A percentile compares a stretch with the other conserved stretches of the same genome.
These are phyloP conservation scores for Coccomyxa sp. DNA, from an alignment of 139 green algal genomes.

Conservation along the genomic window DNA sequence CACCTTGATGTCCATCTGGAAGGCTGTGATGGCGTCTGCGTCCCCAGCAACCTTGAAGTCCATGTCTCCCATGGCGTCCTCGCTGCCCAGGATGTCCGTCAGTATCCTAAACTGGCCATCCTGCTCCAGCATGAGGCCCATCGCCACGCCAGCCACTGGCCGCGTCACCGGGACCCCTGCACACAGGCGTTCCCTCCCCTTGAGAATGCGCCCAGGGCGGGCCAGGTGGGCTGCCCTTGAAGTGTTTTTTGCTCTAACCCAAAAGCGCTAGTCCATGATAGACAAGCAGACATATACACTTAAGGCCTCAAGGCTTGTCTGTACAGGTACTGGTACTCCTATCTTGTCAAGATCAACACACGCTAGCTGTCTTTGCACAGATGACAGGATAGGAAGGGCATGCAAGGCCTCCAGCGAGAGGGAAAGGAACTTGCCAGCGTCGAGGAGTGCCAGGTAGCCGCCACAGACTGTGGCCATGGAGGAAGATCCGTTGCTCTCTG, in stretches of 20 bases:
- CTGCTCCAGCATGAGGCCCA: conserved; percentile 93
- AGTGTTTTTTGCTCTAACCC: too few species aligned
- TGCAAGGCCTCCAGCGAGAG: background rate
- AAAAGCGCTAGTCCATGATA: too few species aligned
- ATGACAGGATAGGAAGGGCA: too few species aligned
- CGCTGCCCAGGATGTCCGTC: conserved; percentile 90
- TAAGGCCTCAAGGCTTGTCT: too few species aligned
- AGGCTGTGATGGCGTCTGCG: conserved; percentile 76
- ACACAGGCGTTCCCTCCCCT: too few species aligned
- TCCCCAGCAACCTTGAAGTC: conserved; percentile 95
- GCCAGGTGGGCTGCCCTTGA: too few species aligned
- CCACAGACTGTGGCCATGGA: conserved; percentile 97
- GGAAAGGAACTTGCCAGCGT: conserved; percentile 60
- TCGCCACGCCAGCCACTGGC: conserved; percentile 92
- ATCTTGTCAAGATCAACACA: background rate
- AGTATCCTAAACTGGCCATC: conserved; percentile 65
- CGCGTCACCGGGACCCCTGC: conserved; percentile 85
- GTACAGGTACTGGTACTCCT: too few species aligned
- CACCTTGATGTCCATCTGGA: conserved; percentile 99
- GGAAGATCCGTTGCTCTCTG: conserved; percentile 93
- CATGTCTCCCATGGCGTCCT: conserved; percentile 98
- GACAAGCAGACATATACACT: too few species aligned
- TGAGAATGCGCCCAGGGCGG: too few species aligned
- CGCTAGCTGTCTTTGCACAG: background rate
- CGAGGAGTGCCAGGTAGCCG: conserved; percentile 87